phyloP scores from a whole-genome alignment of 768 basidiomycete genomes.

The Megacollybia marginata region DNA sequence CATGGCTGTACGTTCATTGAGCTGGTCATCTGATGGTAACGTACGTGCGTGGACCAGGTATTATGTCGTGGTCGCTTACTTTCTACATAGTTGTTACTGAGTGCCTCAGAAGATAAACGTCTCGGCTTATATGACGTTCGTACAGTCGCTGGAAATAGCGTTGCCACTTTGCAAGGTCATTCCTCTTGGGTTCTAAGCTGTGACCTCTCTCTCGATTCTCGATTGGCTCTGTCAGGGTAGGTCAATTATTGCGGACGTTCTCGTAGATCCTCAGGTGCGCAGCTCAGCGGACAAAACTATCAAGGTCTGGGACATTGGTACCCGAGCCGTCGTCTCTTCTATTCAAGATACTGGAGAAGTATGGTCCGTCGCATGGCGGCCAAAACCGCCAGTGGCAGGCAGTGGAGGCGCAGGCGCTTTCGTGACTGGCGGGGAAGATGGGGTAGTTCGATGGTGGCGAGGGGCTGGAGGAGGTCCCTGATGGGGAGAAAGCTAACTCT shows the following conservation, averaged over 20 bases:
- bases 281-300: slow-evolving; percentile 83
- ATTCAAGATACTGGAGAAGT: slow-evolving; percentile 75
- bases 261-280: slow-evolving; percentile 3
- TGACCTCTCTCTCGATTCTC: slow-evolving; percentile 76
- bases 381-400: slow-evolving; percentile 47
- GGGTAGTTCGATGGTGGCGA: slow-evolving; percentile 10
- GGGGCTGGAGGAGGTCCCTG: slow-evolving; percentile 2
- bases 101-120: slow-evolving; percentile 89
- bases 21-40: slow-evolving; percentile 87
- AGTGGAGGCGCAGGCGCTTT: slow-evolving; percentile 56
- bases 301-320: slow-evolving; percentile 80
- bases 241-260: slow-evolving; percentile 12
- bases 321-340: slow-evolving; percentile 69
- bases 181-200: slow-evolving; percentile 86
- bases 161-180: slow-evolving; percentile 83
- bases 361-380: slow-evolving; percentile 80
- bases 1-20: slow-evolving; percentile 78
- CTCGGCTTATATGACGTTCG: slow-evolving; percentile 89
- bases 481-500: neutral
- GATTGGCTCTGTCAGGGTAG: slow-evolving; percentile 76
- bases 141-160: slow-evolving; percentile 64
- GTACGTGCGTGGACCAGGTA: slow-evolving; percentile 34
- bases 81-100: slow-evolving; percentile 61
- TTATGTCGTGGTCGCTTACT: neutral
- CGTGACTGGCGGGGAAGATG: slow-evolving; percentile 6